Percentiles rank a stretch among this genome's conserved stretches.
These are phyloP conservation scores for Penicillium samsonianum DNA, from an alignment of 495 filamentous ascomycete species.

Conservation along the genomic window DNA sequence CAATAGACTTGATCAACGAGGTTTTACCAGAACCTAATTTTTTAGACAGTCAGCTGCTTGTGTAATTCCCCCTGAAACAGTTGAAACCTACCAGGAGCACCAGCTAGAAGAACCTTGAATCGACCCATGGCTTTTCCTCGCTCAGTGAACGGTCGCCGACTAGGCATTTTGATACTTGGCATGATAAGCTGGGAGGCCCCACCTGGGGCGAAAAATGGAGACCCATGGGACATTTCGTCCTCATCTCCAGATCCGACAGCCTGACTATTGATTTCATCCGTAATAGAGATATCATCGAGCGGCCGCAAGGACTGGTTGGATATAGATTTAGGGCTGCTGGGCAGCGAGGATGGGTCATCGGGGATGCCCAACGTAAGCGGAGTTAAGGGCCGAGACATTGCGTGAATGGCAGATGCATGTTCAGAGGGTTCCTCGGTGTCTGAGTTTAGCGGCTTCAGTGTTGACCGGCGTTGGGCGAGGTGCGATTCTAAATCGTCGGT, in stretches of 20 bases:
- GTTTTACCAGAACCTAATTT: slow-evolving; percentile 74
- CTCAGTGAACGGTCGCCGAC: slow-evolving; percentile 87
- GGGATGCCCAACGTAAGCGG: slow-evolving; percentile 44
- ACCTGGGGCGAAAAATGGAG: slow-evolving; percentile 32
- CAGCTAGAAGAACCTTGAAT: slow-evolving; percentile 85
- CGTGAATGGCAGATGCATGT: slow-evolving; percentile 24
- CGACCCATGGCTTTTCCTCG: slow-evolving; percentile 80
- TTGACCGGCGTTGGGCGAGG: slow-evolving; percentile 33
- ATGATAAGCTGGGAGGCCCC: slow-evolving; percentile 89
- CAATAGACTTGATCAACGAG: slow-evolving; percentile 87
- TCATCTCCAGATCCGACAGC: slow-evolving; percentile 52
- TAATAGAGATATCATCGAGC: slow-evolving; percentile 52
- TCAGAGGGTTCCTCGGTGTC: slow-evolving; percentile 27
- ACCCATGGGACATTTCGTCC: slow-evolving; percentile 33
- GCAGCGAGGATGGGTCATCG: slow-evolving; percentile 49
- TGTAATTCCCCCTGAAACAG: not conserved
- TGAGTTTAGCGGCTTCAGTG: slow-evolving; percentile 34
- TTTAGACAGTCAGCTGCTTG: slow-evolving; percentile 8
- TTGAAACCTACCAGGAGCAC: slow-evolving; percentile 66
- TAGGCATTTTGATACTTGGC: slow-evolving; percentile 96
- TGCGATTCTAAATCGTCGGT: slow-evolving; percentile 27
- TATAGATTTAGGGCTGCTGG: slow-evolving; percentile 54
- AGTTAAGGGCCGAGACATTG: slow-evolving; percentile 46
- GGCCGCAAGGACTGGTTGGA: slow-evolving; percentile 51
- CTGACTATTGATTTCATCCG: slow-evolving; percentile 53